Evolutionary conservation across 441 rosid species (phyloP).

Genomic region (Brassica hybrid): DNA sequence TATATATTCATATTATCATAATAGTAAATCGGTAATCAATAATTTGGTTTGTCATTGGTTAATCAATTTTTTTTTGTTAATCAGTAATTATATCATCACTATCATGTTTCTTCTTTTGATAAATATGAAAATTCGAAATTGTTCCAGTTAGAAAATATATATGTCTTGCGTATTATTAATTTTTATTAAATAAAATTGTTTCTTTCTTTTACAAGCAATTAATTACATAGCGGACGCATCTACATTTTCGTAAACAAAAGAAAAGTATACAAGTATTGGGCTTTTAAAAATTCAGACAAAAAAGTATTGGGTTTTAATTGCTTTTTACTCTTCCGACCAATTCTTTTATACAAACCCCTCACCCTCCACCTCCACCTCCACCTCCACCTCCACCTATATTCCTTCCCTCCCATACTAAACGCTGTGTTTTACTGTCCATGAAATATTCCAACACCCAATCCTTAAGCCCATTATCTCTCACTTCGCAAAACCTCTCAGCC

Average conservation of each 20-base stretch:
- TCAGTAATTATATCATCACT: neutral
- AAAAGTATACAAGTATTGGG: neutral
- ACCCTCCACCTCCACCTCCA: neutral
- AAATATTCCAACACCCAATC: conserved; percentile 57
- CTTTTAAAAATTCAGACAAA: neutral
- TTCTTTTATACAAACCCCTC: conserved; percentile 22
- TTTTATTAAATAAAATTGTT: neutral
- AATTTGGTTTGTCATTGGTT: neutral
- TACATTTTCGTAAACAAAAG: conserved; percentile 1
- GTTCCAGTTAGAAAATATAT: neutral
- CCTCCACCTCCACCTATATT: conserved; percentile 25
- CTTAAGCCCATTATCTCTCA: conserved; percentile 65
- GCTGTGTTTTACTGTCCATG: conserved; percentile 44
- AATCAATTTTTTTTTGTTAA: neutral
- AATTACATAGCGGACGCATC: neutral
- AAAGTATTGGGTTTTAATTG: conserved; percentile 8
- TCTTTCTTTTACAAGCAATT: neutral
- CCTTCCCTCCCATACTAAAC: conserved; percentile 66
- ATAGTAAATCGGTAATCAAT: neutral
- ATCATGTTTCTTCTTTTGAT: neutral
- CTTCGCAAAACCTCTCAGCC: conserved; percentile 74
- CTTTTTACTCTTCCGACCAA: conserved; percentile 12
- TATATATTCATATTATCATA: neutral
- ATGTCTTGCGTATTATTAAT: neutral
- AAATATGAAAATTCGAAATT: neutral